These are phyloP conservation scores for Teratosphaeria destructans DNA, from an alignment of 2,329 filamentous ascomycete genomes.

Conservation along the genomic window DNA sequence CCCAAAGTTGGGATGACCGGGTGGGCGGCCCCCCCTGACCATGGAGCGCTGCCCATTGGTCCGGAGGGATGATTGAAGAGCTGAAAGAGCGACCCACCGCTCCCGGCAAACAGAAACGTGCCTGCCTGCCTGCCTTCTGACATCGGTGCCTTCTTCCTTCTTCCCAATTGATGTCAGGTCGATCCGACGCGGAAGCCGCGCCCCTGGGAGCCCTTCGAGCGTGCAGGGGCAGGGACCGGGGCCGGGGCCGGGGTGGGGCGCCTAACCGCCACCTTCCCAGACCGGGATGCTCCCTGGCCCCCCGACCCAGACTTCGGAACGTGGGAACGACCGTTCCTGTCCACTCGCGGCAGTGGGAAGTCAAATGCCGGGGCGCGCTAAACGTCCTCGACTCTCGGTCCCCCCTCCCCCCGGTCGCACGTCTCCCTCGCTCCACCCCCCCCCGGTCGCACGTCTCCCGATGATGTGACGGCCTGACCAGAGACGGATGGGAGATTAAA, in stretches of 20 bases:
- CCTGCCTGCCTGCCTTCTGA: neutral
- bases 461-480: neutral
- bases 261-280: neutral
- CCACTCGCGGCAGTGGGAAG: neutral
- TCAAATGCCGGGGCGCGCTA: neutral
- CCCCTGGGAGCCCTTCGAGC: neutral
- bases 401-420: no score
- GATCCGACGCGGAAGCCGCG: neutral
- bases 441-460: no score
- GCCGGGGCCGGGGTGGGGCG: no score
- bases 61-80: neutral
- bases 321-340: neutral
- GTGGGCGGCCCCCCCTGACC: neutral
- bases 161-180: neutral
- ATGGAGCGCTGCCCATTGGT: neutral
- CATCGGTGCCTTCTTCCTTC: no score
- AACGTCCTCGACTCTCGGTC: no score
- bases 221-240: no score
- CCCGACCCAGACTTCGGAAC: neutral
- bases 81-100: neutral
- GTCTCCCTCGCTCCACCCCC: no score
- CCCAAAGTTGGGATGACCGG: no score
- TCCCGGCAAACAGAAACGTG: neutral
- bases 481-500: no score
- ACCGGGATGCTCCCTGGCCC: neutral